phyloP scores from a whole-genome alignment of 2,329 filamentous ascomycete genomes.

The Aspergillus spinulosporus region DNA sequence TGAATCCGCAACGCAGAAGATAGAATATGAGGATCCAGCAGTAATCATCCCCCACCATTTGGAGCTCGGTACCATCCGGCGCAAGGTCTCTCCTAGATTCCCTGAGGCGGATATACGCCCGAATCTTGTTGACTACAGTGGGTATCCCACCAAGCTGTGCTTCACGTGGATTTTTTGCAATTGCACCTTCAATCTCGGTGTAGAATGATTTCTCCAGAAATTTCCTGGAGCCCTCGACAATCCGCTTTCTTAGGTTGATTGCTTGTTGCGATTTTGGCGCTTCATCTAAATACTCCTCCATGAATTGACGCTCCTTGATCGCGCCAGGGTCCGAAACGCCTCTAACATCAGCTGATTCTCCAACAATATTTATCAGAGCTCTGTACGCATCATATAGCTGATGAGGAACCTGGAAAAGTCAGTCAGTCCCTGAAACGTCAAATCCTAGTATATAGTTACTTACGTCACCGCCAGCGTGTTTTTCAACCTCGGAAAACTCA shows the following conservation, averaged over 20 bases:
- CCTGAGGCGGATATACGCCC: conserved; percentile 84
- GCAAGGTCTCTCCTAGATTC: conserved; percentile 79
- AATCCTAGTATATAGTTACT: conserved; percentile 26
- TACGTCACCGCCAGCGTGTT: conserved; percentile 65
- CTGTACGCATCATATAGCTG: conserved; percentile 81
- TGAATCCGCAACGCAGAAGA: conserved; percentile 79
- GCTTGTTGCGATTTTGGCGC: conserved; percentile 64
- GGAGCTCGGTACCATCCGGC: conserved; percentile 75
- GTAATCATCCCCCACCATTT: conserved; percentile 77
- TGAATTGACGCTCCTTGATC: conserved; percentile 74
- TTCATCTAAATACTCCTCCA: conserved; percentile 74
- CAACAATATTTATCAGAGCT: conserved; percentile 75
- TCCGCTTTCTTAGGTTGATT: conserved; percentile 71
- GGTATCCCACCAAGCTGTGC: conserved; percentile 88
- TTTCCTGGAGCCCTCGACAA: conserved; percentile 74
- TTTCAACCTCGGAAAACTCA: conserved; percentile 73
- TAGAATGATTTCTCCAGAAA: conserved; percentile 83
- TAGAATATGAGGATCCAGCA: conserved; percentile 96
- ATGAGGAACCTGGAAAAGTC: conserved; percentile 58
- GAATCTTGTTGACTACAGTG: conserved; percentile 84
- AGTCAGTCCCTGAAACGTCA: conserved; percentile 12
- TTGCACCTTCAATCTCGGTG: conserved; percentile 70
- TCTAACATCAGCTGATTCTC: conserved; percentile 65
- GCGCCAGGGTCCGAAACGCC: conserved; percentile 62
- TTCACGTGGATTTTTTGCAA: conserved; percentile 81